A percentile compares a stretch with the other conserved stretches of the same genome.
These are phyloP conservation scores for Phytophthora citrophthora DNA, from an alignment of 352 stramenopile genomes.

Conservation along the genomic window DNA sequence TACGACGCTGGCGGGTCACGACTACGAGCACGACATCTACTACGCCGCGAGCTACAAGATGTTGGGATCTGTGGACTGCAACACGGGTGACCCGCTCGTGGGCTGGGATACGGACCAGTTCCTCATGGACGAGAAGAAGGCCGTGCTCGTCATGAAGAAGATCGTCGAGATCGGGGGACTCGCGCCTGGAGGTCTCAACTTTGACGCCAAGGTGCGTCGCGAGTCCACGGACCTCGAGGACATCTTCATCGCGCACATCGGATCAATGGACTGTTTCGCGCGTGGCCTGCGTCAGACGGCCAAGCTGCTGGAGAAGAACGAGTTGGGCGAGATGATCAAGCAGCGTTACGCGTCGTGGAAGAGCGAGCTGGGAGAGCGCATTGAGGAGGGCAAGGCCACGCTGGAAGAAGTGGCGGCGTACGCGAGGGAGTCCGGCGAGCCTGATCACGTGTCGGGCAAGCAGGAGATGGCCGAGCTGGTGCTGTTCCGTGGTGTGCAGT, in stretches of 20 bases:
- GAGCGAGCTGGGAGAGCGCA: slow-evolving; percentile 57
- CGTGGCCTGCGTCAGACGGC: slow-evolving; percentile 72
- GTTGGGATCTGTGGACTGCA: neutral
- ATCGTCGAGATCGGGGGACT: neutral
- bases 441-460: slow-evolving; percentile 64
- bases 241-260: slow-evolving; percentile 57
- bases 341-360: slow-evolving; percentile 78
- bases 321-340: slow-evolving; percentile 53
- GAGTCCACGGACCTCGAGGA: neutral
- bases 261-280: slow-evolving; percentile 89
- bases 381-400: slow-evolving; percentile 66
- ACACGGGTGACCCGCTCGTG: neutral
- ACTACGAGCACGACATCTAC: neutral
- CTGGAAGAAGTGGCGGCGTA: slow-evolving; percentile 68
- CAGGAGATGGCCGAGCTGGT: slow-evolving; percentile 83
- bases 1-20: neutral
- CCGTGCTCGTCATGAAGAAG: neutral
- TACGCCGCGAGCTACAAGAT: neutral
- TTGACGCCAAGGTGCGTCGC: neutral
- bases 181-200: neutral
- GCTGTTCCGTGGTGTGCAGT: slow-evolving; percentile 46
- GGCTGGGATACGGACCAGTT: neutral
- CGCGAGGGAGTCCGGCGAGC: slow-evolving; percentile 59
- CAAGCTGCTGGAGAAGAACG: slow-evolving; percentile 65
- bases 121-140: neutral